These are phyloP conservation scores for Logfia minima DNA, from an alignment of 129 eudicot genomes.

Conservation along the genomic window DNA sequence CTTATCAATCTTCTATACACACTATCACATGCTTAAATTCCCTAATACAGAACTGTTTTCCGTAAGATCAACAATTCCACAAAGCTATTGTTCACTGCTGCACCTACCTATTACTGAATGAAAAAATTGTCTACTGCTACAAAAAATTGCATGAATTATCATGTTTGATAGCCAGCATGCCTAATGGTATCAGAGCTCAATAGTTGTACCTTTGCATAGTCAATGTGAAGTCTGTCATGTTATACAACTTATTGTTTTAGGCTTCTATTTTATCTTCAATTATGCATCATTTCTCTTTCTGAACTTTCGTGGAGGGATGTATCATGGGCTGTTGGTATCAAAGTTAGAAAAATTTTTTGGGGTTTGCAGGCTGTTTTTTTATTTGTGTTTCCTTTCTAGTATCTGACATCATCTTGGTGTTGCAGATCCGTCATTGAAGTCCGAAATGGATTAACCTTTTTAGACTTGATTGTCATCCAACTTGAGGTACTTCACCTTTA, in stretches of 20 bases:
- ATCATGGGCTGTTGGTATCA: constrained; percentile 9
- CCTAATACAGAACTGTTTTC: not conserved
- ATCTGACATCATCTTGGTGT: constrained; percentile 28
- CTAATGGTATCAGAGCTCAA: not conserved
- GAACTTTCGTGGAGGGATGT: constrained; percentile 12
- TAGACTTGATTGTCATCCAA: constrained; percentile 90
- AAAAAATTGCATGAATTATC: not conserved
- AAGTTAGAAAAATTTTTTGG: constrained; percentile 10
- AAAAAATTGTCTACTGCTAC: not conserved
- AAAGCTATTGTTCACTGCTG: not conserved
- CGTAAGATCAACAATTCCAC: not conserved
- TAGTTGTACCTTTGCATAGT: not conserved
- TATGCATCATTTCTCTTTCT: not conserved
- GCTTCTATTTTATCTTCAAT: not conserved
- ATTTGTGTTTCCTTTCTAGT: not conserved
- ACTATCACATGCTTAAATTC: not conserved
- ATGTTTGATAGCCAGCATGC: not conserved
- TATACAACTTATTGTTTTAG: not conserved
- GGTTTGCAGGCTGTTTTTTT: not conserved
- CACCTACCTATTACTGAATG: not conserved
- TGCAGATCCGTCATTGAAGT: constrained; percentile 97
- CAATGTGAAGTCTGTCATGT: not conserved
- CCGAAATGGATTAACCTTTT: constrained; percentile 84
- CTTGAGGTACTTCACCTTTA: constrained; percentile 67
- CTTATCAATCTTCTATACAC: not conserved